Conservation (phyloP, 352 stramenopile genomes). For the Saprolegnia diclina region DNA sequence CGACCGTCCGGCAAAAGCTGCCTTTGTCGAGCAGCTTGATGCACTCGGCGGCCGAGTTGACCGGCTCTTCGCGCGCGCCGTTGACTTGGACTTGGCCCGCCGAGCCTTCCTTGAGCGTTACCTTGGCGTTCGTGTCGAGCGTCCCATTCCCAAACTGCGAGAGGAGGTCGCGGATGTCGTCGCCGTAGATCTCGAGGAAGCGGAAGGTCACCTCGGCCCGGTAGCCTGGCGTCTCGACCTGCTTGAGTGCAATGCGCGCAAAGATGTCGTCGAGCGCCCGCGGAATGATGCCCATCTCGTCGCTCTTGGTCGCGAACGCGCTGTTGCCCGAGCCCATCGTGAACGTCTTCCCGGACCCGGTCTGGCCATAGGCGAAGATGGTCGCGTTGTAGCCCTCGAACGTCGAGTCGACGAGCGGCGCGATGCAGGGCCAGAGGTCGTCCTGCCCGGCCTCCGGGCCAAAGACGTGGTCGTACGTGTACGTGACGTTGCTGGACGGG, state of each 20-base stretch:
- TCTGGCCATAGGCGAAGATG: slow-evolving; percentile 87
- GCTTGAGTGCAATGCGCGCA: slow-evolving; percentile 62
- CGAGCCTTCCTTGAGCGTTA: slow-evolving; percentile 81
- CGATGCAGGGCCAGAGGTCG: slow-evolving; percentile 80
- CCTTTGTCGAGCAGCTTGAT: slow-evolving; percentile 77
- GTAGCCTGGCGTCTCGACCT: slow-evolving; percentile 51
- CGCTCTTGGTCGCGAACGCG: slow-evolving; percentile 66
- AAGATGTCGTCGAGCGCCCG: slow-evolving; percentile 83
- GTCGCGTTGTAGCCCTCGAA: slow-evolving; percentile 89
- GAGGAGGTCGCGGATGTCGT: slow-evolving; percentile 87
- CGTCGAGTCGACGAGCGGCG: slow-evolving; percentile 67
- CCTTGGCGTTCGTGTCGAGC: slow-evolving; percentile 52
- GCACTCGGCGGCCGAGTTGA: slow-evolving; percentile 65
- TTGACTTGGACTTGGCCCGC: slow-evolving; percentile 74
- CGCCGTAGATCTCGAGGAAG: slow-evolving; percentile 91
- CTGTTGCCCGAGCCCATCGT: slow-evolving; percentile 85
- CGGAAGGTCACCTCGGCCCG: slow-evolving; percentile 59
- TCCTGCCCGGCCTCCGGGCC: slow-evolving; percentile 77
- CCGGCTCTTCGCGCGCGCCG: slow-evolving; percentile 68
- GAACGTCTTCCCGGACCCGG: slow-evolving; percentile 81
- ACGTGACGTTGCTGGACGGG: slow-evolving; percentile 83
- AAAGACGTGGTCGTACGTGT: slow-evolving; percentile 89
- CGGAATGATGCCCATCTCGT: slow-evolving; percentile 80
- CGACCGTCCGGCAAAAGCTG: slow-evolving; percentile 74
- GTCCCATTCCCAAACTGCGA: slow-evolving; percentile 59